Base-by-base conservation (phyloP, 2,329 filamentous ascomycete genomes). In the Penicillium sp. region DNA sequence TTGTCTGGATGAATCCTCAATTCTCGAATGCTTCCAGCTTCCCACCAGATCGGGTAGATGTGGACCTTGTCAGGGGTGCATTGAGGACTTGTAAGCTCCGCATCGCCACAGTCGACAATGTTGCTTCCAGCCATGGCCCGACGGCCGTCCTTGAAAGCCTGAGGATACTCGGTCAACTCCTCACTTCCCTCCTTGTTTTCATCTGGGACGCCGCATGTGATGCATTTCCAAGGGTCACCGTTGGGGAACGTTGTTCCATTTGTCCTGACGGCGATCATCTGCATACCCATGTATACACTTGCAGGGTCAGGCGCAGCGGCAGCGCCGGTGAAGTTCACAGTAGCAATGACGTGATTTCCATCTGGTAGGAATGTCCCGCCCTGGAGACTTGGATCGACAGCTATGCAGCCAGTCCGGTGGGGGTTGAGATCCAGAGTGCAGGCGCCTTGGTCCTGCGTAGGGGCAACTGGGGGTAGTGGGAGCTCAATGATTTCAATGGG, bases 221-320 rank as follows among this genome's bases (percentile, higher is more conserved):
- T 59, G 56, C 81, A 83, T 63, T 81, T 83, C 80, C 81, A 84
- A 0, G 75, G 51, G 61, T 82, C 79, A 0, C 82, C 81, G 56
- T 80, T 82, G 1, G 71, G 53, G 47, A 83, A 84, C 0, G 61
- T 73, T 2, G 69, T 76, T 1, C 75, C 75, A 56, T 83, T 77
- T 0, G 76, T 63, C 61, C 81, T 82, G 62, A 83, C 70, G 5
- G 82, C 61, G 38, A 83, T 73, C 3, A 83, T 53, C 54, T 83
- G 80, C 8, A 67, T 60, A 2, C 80, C 81, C 2, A 56, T 66
- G 64, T 79, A 83, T 46, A 82, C 77, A 61, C 78, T 80, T 4
- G 72, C 73, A 0, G 77, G 69, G 58, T 80, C 71, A 2, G 76
- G 78, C 5, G 71, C 64, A 0, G 70, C 70, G 0, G 80, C 77